A percentile compares a stretch with the other conserved stretches of the same genome.
Conservation (phyloP, 768 basidiomycete species). For the Mycena galericulata region DNA sequence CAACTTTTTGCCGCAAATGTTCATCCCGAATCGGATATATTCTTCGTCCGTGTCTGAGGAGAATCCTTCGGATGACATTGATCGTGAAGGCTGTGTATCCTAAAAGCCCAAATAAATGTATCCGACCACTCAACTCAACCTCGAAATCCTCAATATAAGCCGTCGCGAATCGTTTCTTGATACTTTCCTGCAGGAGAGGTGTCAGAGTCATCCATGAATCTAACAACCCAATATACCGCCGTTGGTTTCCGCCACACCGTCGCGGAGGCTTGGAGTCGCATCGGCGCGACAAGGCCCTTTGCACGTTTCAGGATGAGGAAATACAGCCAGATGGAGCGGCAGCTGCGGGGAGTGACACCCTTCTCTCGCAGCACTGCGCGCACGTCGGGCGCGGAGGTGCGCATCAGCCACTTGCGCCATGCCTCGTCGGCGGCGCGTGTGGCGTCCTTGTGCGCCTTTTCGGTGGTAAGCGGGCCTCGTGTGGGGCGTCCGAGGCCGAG, state of each 20-base stretch:
- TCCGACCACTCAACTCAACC: neutral
- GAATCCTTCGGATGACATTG: no score
- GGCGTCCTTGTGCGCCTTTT: neutral
- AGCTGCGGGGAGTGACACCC: neutral
- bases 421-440: neutral
- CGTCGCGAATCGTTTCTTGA: neutral
- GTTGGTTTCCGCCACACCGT: neutral
- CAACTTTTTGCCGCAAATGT: no score
- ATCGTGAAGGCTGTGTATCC: no score
- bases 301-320: neutral
- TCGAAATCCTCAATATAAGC: neutral
- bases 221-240: neutral
- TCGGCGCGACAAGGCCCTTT: neutral
- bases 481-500: neutral
- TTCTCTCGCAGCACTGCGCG: neutral
- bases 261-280: neutral
- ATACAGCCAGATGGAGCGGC: conserved; percentile 4
- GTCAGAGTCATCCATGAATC: neutral
- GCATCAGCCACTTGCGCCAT: neutral
- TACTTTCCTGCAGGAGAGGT: neutral
- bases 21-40: no score
- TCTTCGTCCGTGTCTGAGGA: no score
- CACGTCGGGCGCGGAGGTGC: neutral
- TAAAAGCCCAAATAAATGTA: no score
- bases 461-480: neutral